Evolutionary conservation across 2,329 filamentous ascomycete genomes (phyloP).

Genomic region (Cephalotrichum gorgonifer): DNA sequence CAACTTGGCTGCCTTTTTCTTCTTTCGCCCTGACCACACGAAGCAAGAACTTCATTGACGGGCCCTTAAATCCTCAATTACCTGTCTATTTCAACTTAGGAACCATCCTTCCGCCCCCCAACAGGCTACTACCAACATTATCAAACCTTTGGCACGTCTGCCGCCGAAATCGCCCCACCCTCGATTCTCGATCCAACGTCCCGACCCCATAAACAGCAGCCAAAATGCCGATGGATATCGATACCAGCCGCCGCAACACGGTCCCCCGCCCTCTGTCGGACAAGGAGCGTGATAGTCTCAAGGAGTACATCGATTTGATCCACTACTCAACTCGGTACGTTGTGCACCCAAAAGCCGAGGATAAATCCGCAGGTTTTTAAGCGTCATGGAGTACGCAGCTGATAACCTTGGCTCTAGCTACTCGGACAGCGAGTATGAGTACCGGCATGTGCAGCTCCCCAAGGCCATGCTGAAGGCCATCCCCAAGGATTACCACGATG

Average conservation of each 20-base stretch:
- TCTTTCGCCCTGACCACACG: too few relatives aligned
- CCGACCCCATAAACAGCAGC: background rate
- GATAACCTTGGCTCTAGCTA: conserved; percentile 50
- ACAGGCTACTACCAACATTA: background rate
- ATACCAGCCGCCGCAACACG: conserved; percentile 78
- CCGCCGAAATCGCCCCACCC: background rate
- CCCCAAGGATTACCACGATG: conserved; percentile 88
- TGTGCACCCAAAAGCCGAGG: background rate
- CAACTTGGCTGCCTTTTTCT: too few relatives aligned
- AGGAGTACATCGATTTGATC: conserved; percentile 87
- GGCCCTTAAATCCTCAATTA: background rate
- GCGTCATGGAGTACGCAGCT: background rate
- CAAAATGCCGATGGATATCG: conserved; percentile 44
- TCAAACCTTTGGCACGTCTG: background rate
- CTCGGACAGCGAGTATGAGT: conserved; percentile 86
- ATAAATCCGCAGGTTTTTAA: background rate
- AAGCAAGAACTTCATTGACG: background rate
- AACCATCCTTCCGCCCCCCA: background rate
- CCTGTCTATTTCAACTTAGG: background rate
- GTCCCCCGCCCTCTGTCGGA: conserved; percentile 72
- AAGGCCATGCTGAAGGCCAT: conserved; percentile 98
- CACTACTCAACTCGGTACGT: conserved; percentile 86
- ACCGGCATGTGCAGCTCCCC: conserved; percentile 93
- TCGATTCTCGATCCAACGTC: background rate
- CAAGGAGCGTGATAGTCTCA: conserved; percentile 68